These are phyloP conservation scores for Dioscorea cayenensis DNA, from an alignment of 116 monocot genomes.

Conservation along the genomic window DNA sequence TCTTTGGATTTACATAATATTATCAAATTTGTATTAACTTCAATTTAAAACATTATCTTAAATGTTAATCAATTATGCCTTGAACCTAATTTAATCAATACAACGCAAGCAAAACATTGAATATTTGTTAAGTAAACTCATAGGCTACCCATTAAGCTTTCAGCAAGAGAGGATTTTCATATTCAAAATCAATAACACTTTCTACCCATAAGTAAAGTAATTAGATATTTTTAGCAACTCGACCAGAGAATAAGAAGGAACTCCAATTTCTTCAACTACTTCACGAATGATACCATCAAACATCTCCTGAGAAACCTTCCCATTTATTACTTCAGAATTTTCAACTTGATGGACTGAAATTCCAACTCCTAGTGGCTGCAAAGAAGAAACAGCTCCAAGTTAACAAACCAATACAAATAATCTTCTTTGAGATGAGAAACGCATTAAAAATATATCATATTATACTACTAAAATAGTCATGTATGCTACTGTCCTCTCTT, in stretches of 20 bases:
- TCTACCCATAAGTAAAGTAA: too few relatives aligned
- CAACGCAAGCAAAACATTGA: too few relatives aligned
- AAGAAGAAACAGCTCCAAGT: slow-evolving; percentile 1
- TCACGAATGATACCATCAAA: slow-evolving; percentile 91
- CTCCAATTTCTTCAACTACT: slow-evolving; percentile 96
- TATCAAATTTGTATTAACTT: too few relatives aligned
- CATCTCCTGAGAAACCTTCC: slow-evolving; percentile 75
- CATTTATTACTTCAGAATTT: slow-evolving; percentile 26
- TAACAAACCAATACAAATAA: background rate
- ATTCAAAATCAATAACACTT: too few relatives aligned
- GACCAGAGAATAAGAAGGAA: slow-evolving; percentile 65
- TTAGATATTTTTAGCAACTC: background rate
- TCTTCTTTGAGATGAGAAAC: background rate
- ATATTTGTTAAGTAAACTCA: too few relatives aligned
- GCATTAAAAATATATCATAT: background rate
- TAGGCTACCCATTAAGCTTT: too few relatives aligned
- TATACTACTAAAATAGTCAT: background rate
- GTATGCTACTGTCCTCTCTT: background rate
- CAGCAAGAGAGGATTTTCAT: too few relatives aligned
- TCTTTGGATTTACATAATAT: too few relatives aligned
- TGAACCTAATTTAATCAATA: too few relatives aligned
- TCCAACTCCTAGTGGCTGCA: slow-evolving; percentile 83
- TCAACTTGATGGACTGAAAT: slow-evolving; percentile 48
- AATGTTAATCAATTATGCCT: too few relatives aligned
- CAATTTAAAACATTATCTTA: too few relatives aligned